A percentile compares a stretch with the other conserved stretches of the same genome.
These are phyloP conservation scores for Handroanthus guayacan DNA, from an alignment of 257 asterid species.

Conservation along the genomic window DNA sequence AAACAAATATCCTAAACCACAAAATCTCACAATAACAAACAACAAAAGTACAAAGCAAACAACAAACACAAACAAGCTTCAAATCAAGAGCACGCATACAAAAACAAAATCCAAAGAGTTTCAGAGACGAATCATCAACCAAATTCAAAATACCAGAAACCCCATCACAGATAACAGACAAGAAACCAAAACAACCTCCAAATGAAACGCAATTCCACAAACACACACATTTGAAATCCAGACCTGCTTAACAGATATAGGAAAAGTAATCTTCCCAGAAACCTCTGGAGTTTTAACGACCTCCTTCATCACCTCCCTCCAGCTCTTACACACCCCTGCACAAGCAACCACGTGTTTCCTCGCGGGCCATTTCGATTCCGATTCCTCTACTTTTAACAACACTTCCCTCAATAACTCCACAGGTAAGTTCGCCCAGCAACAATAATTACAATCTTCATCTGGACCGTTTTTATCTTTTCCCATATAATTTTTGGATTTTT, in stretches of 20 bases:
- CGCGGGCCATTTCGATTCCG: conserved; percentile 72
- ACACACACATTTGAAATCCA: background rate
- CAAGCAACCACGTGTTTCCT: conserved; percentile 88
- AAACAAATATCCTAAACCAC: background rate
- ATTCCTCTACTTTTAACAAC: conserved; percentile 66
- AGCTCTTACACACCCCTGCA: conserved; percentile 86
- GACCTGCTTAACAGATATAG: conserved; percentile 87
- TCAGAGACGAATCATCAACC: background rate
- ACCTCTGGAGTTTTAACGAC: conserved; percentile 66
- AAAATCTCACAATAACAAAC: background rate
- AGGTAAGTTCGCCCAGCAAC: conserved; percentile 83
- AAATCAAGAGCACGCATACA: conserved; percentile 13
- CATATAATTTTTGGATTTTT: conserved; percentile 37
- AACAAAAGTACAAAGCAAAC: conserved; percentile 7
- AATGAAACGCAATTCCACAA: background rate
- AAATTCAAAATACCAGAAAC: conserved; percentile 19
- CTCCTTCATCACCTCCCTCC: conserved; percentile 91
- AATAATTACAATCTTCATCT: conserved; percentile 28
- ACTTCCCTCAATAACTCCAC: conserved; percentile 77
- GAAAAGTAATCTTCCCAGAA: conserved; percentile 85
- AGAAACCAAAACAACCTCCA: conserved; percentile 8
- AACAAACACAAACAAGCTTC: conserved; percentile 15
- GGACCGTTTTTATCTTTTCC: conserved; percentile 26
- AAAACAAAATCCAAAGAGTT: background rate
- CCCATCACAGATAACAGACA: background rate